Evolutionary conservation across 768 basidiomycete species (phyloP).

Genomic region (Kwoniella bestiolae): DNA sequence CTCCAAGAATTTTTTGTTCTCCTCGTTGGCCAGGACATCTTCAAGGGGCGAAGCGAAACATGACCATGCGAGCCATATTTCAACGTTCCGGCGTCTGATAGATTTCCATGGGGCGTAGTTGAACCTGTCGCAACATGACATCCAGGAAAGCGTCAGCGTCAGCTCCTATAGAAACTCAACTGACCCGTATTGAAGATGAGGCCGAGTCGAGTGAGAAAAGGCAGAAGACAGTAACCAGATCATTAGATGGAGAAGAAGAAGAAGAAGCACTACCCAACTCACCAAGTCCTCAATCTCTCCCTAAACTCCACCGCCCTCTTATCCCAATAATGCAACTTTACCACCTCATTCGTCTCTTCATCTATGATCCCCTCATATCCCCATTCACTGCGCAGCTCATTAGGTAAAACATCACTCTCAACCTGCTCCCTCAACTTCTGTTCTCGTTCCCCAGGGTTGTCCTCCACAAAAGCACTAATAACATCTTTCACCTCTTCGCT

Average conservation of each 20-base stretch:
- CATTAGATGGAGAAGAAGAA: too few relatives aligned
- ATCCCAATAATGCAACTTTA: constrained; percentile 44
- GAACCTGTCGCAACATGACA: constrained; percentile 67
- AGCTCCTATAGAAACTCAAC: too few relatives aligned
- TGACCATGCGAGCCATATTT: constrained; percentile 81
- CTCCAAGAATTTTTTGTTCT: constrained; percentile 63
- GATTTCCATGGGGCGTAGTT: constrained; percentile 72
- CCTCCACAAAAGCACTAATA: constrained; percentile 41
- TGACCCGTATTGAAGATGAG: too few relatives aligned
- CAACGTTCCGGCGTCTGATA: constrained; percentile 68
- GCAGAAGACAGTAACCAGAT: too few relatives aligned
- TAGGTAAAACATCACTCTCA: constrained; percentile 36
- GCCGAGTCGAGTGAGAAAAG: too few relatives aligned
- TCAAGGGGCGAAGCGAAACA: constrained; percentile 74
- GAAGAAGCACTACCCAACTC: too few relatives aligned
- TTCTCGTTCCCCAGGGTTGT: constrained; percentile 41
- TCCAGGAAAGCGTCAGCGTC: too few relatives aligned
- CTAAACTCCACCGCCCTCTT: constrained; percentile 53
- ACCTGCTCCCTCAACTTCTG: constrained; percentile 34
- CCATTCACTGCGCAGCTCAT: constrained; percentile 25
- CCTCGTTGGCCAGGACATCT: constrained; percentile 61
- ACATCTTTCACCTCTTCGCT: constrained; percentile 27
- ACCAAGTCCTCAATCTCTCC: constrained; percentile 55
- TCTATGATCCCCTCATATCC: constrained; percentile 34
- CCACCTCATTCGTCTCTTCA: constrained; percentile 26